Percentiles rank a stretch among this genome's conserved stretches.
Evolutionary conservation across 106 monocot species (phyloP).

Genomic region (Posidonia australis): DNA sequence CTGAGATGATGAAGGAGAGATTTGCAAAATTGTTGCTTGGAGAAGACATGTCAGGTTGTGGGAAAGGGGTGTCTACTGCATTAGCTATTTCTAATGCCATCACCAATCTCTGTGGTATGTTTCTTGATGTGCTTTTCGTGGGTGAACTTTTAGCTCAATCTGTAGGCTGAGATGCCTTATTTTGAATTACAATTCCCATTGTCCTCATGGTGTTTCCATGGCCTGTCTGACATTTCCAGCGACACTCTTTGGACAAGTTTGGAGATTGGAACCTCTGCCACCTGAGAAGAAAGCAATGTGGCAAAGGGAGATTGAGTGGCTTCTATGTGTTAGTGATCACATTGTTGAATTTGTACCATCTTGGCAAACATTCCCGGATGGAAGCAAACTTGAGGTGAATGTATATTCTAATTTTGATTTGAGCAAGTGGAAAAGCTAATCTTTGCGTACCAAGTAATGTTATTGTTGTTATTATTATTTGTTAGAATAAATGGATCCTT

Average conservation of each 20-base stretch:
- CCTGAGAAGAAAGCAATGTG: conserved; percentile 77
- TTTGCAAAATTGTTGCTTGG: conserved; percentile 89
- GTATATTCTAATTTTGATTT: background rate
- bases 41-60: conserved; percentile 93
- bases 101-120: conserved; percentile 84
- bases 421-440: too few relatives aligned
- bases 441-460: too few relatives aligned
- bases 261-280: conserved; percentile 72
- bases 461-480: too few relatives aligned
- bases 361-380: conserved; percentile 85
- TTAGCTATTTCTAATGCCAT: conserved; percentile 87
- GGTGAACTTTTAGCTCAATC: background rate
- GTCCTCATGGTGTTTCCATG: background rate
- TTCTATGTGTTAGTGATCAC: conserved; percentile 84
- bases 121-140: background rate
- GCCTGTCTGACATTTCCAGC: conserved; percentile 20
- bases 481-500: too few relatives aligned
- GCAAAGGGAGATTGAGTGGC: conserved; percentile 75
- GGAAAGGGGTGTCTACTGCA: conserved; percentile 86
- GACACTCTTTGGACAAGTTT: conserved; percentile 76
- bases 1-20: conserved; percentile 96
- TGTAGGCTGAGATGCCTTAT: background rate
- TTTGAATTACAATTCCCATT: background rate
- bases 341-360: conserved; percentile 66
- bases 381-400: conserved; percentile 69